Evolutionary conservation across 2,329 filamentous ascomycete species (phyloP).

Genomic region (Ophiostoma sp.): DNA sequence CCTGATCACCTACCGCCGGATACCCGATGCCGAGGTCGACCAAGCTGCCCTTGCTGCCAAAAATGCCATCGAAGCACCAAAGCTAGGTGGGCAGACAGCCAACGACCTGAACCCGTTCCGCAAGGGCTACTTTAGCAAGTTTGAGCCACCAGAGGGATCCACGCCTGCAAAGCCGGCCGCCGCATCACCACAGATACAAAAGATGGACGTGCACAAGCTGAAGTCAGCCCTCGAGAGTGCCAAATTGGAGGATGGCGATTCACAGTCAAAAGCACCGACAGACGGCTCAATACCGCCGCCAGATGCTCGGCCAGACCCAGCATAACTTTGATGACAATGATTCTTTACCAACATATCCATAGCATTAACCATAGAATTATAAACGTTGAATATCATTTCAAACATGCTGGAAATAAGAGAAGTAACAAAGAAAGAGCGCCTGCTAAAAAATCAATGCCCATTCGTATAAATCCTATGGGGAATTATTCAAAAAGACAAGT

Average conservation of each 20-base stretch:
- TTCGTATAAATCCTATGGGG: neutral
- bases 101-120: constrained; percentile 59
- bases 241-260: neutral
- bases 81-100: constrained; percentile 44
- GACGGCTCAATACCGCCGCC: neutral
- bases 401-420: neutral
- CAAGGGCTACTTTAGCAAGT: constrained; percentile 53
- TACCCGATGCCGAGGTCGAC: constrained; percentile 55
- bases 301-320: neutral
- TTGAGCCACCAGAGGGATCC: constrained; percentile 34
- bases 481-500: neutral
- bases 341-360: neutral
- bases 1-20: constrained; percentile 76
- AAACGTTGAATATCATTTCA: neutral
- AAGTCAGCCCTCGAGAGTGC: neutral
- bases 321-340: neutral
- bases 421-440: neutral
- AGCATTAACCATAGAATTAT: neutral
- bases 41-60: neutral
- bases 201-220: neutral
- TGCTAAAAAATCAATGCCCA: neutral
- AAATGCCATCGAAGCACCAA: constrained; percentile 30
- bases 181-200: neutral
- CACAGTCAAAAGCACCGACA: neutral
- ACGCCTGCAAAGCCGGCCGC: neutral